Percentiles rank a stretch among this genome's conserved stretches.
phyloP scores from a whole-genome alignment of 148 eudicot genomes.

The Simmondsia chinensis region DNA sequence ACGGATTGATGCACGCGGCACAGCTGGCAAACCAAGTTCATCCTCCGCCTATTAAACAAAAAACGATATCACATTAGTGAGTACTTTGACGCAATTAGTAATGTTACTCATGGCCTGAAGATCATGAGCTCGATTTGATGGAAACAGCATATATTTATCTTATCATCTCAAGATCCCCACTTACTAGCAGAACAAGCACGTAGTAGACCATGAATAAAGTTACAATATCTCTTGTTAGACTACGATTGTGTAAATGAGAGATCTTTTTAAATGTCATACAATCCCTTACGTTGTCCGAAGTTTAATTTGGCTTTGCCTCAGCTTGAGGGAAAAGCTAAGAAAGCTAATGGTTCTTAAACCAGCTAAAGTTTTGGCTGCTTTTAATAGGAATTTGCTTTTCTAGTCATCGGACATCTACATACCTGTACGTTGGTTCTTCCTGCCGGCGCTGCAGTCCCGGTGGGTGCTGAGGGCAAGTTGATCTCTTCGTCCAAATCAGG shows the following conservation, averaged over 20 bases:
- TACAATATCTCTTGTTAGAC: neutral
- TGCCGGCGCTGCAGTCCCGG: conserved; percentile 52
- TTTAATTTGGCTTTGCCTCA: too few species aligned
- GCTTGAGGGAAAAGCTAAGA: neutral
- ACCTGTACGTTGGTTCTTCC: conserved; percentile 72
- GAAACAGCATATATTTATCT: too few species aligned
- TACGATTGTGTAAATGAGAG: neutral
- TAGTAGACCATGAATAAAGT: neutral
- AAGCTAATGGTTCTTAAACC: neutral
- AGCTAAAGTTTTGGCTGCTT: too few species aligned
- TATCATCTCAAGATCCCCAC: too few species aligned
- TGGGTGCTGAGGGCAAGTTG: conserved; percentile 86
- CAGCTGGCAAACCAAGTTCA: conserved; percentile 82
- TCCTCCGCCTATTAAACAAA: conserved; percentile 48
- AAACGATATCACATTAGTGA: neutral
- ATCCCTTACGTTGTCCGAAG: neutral
- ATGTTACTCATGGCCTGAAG: neutral
- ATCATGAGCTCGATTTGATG: neutral
- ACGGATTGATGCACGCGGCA: conserved; percentile 81
- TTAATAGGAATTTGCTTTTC: too few species aligned
- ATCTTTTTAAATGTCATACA: neutral
- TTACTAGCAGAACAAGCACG: too few species aligned
- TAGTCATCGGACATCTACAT: too few species aligned
- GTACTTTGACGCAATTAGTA: neutral
- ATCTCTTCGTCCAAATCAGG: conserved; percentile 62